phyloP scores from a whole-genome alignment of 129 eudicot species.

The Ambrosia trifida region DNA sequence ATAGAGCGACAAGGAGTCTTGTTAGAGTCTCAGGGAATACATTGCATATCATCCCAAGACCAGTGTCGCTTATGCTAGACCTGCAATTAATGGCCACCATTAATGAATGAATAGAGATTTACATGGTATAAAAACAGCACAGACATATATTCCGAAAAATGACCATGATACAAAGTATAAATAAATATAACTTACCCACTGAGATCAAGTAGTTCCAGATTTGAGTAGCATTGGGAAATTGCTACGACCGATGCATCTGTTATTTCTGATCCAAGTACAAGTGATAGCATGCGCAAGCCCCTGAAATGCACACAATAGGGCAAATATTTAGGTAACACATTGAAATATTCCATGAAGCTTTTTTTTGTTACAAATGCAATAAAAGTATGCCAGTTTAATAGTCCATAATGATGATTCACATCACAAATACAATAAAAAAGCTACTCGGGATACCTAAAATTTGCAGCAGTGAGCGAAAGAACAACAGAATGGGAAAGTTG shows the following conservation, averaged over 20 bases:
- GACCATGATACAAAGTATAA: background rate
- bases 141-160: background rate
- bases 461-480: constrained; percentile 84
- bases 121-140: background rate
- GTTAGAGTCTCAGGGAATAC: constrained; percentile 80
- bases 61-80: constrained; percentile 97
- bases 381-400: background rate
- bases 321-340: background rate
- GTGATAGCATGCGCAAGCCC: constrained; percentile 90
- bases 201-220: constrained; percentile 87
- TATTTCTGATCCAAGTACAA: constrained; percentile 81
- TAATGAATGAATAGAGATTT: constrained; percentile 3
- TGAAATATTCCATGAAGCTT: background rate
- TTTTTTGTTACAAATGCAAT: background rate
- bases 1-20: constrained; percentile 76
- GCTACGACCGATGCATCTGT: constrained; percentile 98
- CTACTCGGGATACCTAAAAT: constrained; percentile 56
- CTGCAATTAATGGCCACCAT: constrained; percentile 40
- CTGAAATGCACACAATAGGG: constrained; percentile 34
- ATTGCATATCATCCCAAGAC: constrained; percentile 96
- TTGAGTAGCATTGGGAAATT: constrained; percentile 74
- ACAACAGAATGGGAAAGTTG: constrained; percentile 78
- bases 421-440: background rate
- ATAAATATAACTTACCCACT: constrained; percentile 74
- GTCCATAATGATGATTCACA: background rate